A percentile compares a stretch with the other conserved stretches of the same genome.
phyloP scores from a whole-genome alignment of 2,329 filamentous ascomycete species.

The Fusarium algeriense region DNA sequence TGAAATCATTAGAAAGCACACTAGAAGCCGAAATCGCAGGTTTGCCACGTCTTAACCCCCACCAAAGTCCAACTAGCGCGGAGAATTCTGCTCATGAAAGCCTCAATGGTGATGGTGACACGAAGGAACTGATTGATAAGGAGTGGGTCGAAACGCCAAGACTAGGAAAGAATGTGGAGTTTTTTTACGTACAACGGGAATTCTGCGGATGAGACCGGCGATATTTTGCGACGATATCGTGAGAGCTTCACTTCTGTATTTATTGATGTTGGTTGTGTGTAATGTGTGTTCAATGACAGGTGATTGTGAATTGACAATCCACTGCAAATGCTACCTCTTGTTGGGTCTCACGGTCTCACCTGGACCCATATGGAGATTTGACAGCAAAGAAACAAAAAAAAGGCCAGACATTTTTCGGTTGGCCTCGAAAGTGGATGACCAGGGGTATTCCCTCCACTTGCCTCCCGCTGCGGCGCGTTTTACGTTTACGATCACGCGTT shows the following conservation, averaged over 20 bases:
- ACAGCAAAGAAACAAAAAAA: not conserved
- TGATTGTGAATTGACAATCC: slow-evolving; percentile 4
- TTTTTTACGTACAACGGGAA: slow-evolving; percentile 26
- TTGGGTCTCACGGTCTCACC: not conserved
- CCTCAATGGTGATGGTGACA: slow-evolving; percentile 34
- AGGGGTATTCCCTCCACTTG: slow-evolving; percentile 31
- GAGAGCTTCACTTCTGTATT: not conserved
- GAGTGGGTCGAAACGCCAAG: slow-evolving; percentile 17
- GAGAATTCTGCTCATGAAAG: slow-evolving; percentile 24
- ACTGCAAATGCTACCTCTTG: not conserved
- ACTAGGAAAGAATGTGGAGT: slow-evolving; percentile 8
- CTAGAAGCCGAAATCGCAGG: slow-evolving; percentile 19
- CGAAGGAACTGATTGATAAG: slow-evolving; percentile 45
- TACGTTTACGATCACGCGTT: slow-evolving; percentile 19
- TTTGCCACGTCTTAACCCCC: slow-evolving; percentile 13
- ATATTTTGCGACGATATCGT: not conserved
- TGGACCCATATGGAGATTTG: slow-evolving; percentile 24
- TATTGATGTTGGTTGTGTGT: not conserved
- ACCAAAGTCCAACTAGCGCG: slow-evolving; percentile 18
- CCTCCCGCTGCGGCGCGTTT: slow-evolving; percentile 24
- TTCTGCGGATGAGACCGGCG: slow-evolving; percentile 17
- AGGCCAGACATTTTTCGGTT: slow-evolving; percentile 17
- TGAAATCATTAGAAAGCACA: not conserved
- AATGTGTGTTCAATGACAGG: not conserved
- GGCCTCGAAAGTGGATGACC: slow-evolving; percentile 37